Evolutionary conservation across 106 monocot genomes (phyloP).

Genomic region (Dioscorea zingiberensis): DNA sequence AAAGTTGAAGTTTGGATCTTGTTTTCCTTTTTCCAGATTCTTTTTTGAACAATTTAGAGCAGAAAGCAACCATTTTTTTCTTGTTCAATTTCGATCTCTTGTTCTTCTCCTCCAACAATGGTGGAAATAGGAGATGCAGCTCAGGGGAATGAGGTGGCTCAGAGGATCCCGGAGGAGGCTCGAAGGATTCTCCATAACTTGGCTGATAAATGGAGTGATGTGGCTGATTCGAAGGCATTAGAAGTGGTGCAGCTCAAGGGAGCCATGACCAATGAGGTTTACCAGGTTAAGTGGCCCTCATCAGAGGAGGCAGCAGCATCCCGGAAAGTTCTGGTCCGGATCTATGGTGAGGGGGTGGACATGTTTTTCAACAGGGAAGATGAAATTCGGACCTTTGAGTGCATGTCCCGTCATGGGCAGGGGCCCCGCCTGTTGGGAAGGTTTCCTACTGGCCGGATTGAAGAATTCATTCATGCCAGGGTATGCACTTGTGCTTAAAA

Average conservation of each 20-base stretch:
- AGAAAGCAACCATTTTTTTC: too few species aligned
- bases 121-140: too few species aligned
- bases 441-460: constrained; percentile 73
- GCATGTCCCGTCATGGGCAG: constrained; percentile 74
- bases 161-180: constrained; percentile 61
- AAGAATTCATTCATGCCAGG: constrained; percentile 97
- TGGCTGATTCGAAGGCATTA: constrained; percentile 46
- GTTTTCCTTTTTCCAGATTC: too few species aligned
- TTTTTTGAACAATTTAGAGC: too few species aligned
- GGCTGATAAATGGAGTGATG: constrained; percentile 69
- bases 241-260: constrained; percentile 73
- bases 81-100: too few species aligned
- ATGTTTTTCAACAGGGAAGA: constrained; percentile 71
- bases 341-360: constrained; percentile 84
- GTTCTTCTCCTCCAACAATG: too few species aligned
- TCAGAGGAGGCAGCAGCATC: background rate
- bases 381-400: constrained; percentile 77
- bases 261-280: constrained; percentile 87
- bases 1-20: too few species aligned
- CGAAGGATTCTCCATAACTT: constrained; percentile 40
- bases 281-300: constrained; percentile 54
- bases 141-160: too few species aligned
- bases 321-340: constrained; percentile 65
- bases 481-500: constrained; percentile 17
- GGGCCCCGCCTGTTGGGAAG: constrained; percentile 76